phyloP scores from a whole-genome alignment of 352 stramenopile genomes.

The Achlya hypogyna region DNA sequence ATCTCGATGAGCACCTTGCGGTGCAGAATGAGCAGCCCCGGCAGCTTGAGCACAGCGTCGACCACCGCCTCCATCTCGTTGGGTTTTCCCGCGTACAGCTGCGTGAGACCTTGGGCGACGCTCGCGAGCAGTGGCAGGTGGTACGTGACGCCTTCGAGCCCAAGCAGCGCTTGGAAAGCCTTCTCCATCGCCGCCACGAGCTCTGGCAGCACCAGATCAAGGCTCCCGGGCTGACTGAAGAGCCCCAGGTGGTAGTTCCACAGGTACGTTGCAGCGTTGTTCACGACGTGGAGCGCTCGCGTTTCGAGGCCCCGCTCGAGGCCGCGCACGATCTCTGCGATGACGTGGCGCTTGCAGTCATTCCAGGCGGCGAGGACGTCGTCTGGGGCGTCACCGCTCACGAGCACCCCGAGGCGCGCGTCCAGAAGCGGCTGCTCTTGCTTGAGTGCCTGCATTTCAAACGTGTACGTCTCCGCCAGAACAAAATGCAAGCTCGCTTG shows the following conservation, averaged over 20 bases:
- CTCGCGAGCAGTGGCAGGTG: conserved; percentile 43
- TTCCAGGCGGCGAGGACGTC: conserved; percentile 8
- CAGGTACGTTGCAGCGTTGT: conserved; percentile 80
- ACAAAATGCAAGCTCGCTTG: conserved; percentile 25
- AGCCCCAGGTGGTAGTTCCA: conserved; percentile 90
- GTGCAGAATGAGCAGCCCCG: conserved; percentile 25
- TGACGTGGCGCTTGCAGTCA: conserved; percentile 25
- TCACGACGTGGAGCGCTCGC: conserved; percentile 40
- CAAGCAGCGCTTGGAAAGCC: conserved; percentile 38
- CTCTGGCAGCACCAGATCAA: conserved; percentile 45
- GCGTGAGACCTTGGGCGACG: conserved; percentile 41
- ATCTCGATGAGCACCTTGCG: conserved; percentile 60
- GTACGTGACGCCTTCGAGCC: conserved; percentile 11
- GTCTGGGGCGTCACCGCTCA: conserved; percentile 10
- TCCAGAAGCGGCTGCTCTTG: conserved; percentile 38
- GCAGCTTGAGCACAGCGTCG: conserved; percentile 48
- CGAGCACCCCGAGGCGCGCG: conserved; percentile 26
- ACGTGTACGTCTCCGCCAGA: conserved; percentile 26
- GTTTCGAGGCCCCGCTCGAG: conserved; percentile 22
- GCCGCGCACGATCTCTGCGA: conserved; percentile 25
- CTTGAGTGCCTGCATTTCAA: conserved; percentile 33
- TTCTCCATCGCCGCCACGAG: conserved; percentile 53
- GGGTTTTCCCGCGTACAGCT: conserved; percentile 35
- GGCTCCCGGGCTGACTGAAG: conserved; percentile 34
- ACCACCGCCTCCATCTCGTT: conserved; percentile 43